Conservation (phyloP, 108 stramenopile genomes). For the Nitzschia inconspicua region DNA sequence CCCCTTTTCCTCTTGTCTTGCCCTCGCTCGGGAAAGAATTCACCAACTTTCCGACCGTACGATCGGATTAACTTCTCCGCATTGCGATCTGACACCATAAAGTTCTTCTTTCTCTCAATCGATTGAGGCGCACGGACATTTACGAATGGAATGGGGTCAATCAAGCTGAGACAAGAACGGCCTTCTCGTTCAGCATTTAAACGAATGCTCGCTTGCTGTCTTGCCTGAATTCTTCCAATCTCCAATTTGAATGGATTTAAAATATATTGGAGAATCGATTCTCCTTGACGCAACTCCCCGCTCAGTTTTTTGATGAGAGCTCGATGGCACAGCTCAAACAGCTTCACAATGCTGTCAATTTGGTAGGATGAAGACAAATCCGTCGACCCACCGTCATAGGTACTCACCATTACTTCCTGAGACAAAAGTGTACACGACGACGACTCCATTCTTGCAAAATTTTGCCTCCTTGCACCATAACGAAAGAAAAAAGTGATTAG, state of each 20-base stretch:
- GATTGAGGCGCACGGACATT: too few relatives aligned
- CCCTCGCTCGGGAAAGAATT: too few relatives aligned
- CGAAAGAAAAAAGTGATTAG: slow-evolving; percentile 50
- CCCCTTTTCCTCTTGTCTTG: too few relatives aligned
- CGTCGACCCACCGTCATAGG: slow-evolving; percentile 3
- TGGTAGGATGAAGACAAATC: slow-evolving; percentile 22
- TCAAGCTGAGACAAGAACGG: too few relatives aligned
- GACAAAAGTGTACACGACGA: neutral
- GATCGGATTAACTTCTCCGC: too few relatives aligned
- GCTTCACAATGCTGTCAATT: slow-evolving; percentile 12
- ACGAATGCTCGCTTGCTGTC: neutral
- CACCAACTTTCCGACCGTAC: too few relatives aligned
- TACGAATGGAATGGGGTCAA: too few relatives aligned
- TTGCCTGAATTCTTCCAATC: neutral
- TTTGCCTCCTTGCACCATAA: slow-evolving; percentile 27
- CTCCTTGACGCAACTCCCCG: neutral
- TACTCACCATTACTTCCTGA: neutral
- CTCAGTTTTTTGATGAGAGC: neutral
- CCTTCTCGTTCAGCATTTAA: too few relatives aligned
- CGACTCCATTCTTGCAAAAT: neutral
- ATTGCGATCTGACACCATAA: too few relatives aligned
- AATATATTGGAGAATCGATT: neutral
- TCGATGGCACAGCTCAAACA: slow-evolving; percentile 17
- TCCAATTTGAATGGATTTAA: slow-evolving; percentile 1
- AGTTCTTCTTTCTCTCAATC: too few relatives aligned